phyloP scores from a whole-genome alignment of 139 green algal species.

The Pycnococcus provasolii region DNA sequence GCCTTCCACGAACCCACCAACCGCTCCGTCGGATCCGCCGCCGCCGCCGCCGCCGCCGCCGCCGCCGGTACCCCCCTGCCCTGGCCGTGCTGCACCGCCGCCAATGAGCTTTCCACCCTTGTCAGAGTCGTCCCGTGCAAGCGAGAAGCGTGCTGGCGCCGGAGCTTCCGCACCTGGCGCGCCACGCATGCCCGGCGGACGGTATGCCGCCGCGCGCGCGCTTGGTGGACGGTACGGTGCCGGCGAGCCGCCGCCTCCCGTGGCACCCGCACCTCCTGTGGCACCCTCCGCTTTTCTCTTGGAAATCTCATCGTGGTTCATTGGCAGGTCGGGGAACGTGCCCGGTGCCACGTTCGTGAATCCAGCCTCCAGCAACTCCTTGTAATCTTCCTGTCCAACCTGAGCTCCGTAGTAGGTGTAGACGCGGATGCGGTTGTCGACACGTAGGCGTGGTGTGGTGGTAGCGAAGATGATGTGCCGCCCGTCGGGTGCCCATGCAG shows the following conservation, averaged over 20 bases:
- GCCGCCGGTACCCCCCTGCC: no score
- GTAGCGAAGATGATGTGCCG: slow-evolving; percentile 70
- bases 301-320: not conserved
- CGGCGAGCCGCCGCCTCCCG: not conserved
- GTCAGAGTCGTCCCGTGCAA: no score
- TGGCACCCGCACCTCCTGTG: not conserved
- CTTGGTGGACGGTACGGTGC: not conserved
- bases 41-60: no score
- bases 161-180: no score
- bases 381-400: slow-evolving; percentile 36
- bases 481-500: slow-evolving; percentile 77
- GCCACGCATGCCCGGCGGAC: no score
- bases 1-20: no score
- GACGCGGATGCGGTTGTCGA: slow-evolving; percentile 81
- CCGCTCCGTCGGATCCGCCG: no score
- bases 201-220: no score
- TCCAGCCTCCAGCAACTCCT: slow-evolving; percentile 44
- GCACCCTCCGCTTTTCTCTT: not conserved
- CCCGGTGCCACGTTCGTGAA: not conserved
- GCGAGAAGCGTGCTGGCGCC: no score
- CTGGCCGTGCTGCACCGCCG: no score
- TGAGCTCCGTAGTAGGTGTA: slow-evolving; percentile 71
- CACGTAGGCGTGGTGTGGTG: slow-evolving; percentile 70
- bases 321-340: not conserved
- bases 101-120: no score